These are phyloP conservation scores for Amanita brunnescens DNA, from an alignment of 768 basidiomycete species.

Conservation along the genomic window DNA sequence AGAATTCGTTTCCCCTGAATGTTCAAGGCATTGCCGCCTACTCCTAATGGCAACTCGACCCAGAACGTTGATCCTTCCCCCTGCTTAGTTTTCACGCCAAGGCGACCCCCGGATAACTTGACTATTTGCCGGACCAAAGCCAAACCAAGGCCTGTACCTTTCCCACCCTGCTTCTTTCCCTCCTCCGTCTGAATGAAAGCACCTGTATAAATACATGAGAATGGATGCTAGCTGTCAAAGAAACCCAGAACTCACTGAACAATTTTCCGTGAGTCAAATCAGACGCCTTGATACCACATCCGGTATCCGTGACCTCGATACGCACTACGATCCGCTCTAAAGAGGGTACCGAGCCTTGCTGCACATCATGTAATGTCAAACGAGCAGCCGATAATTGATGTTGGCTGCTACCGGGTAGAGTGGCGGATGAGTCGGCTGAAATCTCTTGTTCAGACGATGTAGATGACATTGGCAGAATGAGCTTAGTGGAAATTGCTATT, in stretches of 20 bases:
- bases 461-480: conserved; percentile 29
- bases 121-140: conserved; percentile 76
- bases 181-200: conserved; percentile 76
- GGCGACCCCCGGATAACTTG: conserved; percentile 61
- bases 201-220: conserved; percentile 26
- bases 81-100: conserved; percentile 58
- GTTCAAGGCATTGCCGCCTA: conserved; percentile 46
- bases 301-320: conserved; percentile 78
- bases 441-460: conserved; percentile 8
- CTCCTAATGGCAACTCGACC: conserved; percentile 76
- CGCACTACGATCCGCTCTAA: conserved; percentile 70
- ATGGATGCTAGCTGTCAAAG: background rate
- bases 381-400: conserved; percentile 28
- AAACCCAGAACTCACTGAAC: conserved; percentile 42
- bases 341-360: conserved; percentile 25
- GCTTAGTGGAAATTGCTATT: conserved; percentile 57
- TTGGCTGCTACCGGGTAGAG: conserved; percentile 16
- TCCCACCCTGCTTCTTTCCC: conserved; percentile 63
- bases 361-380: conserved; percentile 43
- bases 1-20: conserved; percentile 3
- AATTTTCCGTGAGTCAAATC: conserved; percentile 68
- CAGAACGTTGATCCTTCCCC: conserved; percentile 80
- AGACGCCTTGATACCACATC: conserved; percentile 35
- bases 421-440: conserved; percentile 2
- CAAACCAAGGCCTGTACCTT: conserved; percentile 66